A percentile compares a stretch with the other conserved stretches of the same genome.
phyloP scores from a whole-genome alignment of 2,329 filamentous ascomycete genomes.

The Coniella lustricola region DNA sequence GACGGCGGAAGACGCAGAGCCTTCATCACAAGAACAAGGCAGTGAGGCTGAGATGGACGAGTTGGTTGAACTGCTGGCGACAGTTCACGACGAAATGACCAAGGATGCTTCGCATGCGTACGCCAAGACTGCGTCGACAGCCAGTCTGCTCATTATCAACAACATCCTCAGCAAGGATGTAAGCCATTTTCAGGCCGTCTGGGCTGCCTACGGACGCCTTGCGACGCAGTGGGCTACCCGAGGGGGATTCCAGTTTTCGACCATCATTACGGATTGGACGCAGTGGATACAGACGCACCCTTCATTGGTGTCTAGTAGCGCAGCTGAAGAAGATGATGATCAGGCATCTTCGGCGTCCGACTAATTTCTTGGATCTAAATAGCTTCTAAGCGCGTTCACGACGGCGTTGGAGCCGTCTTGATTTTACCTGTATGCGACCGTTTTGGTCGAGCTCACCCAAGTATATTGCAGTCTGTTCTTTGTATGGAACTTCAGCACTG shows the following conservation, averaged over 20 bases:
- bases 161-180: conserved; percentile 47
- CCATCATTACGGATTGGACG: conserved; percentile 65
- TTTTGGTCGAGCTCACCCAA: too few species aligned
- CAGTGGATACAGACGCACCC: conserved; percentile 48
- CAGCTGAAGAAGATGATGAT: not conserved
- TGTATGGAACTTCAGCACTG: too few species aligned
- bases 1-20: conserved; percentile 32
- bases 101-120: conserved; percentile 62
- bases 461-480: too few species aligned
- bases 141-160: conserved; percentile 60
- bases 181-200: conserved; percentile 19
- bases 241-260: conserved; percentile 26
- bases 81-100: conserved; percentile 62
- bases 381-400: too few species aligned
- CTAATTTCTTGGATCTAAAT: not conserved
- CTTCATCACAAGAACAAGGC: conserved; percentile 24
- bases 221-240: conserved; percentile 27
- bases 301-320: conserved; percentile 4
- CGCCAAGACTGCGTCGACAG: conserved; percentile 65
- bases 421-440: too few species aligned
- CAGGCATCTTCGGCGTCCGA: not conserved
- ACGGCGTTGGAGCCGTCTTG: too few species aligned
- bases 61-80: conserved; percentile 49
- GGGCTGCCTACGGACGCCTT: conserved; percentile 45
- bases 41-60: conserved; percentile 25